Evolutionary conservation across 2,329 filamentous ascomycete species (phyloP), one percentile per base, ranked within the genome.

Genomic region (Tolypocladium nubicola): DNA sequence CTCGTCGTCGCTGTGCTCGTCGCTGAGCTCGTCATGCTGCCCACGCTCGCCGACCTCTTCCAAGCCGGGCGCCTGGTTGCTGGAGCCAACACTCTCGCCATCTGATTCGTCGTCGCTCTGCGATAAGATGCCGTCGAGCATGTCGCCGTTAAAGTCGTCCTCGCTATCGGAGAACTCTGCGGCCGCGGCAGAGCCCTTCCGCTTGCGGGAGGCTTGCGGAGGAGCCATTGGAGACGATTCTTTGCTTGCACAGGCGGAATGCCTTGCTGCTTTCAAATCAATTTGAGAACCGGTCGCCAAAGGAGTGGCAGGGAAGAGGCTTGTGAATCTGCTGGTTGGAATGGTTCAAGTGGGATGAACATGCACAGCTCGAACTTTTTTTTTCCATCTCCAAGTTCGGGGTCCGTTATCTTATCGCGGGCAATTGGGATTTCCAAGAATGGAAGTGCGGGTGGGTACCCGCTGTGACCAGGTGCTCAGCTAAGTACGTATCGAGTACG

Each of bases 141-240:
- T 68, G 35, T 74, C 78, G 59, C 80, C 76, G 57, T 73, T 76
- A 60, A 87, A 80, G 63, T 87, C 85, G 63, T 84, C 79, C 41
- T 85, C 84, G 16, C 30, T 35, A 33, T 57, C 59, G 19, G 56
- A 57, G 26, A 81, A 84, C 60, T 80, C 75, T 16, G 76, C 72
- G 63, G 83, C 81, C 38, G 76, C 76, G 30, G 77, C 79, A 23
- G 82, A 76, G 60, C 81, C 81, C 72, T 88, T 89, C 62, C 86
- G 82, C 76, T 89, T 89, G 69, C 81, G 78, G 64, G 68, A 65
- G 47, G 45, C 56, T 54, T 57, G 57, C 59, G 58, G 52, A 41
- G n/a, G 52, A 56, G 54, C 54, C 63, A 65, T 65, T 11, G 30
- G 16, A 37, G 47, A 3, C 30, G 9, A 52, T 21, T 3, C 2